Evolutionary conservation across 306 rosid genomes (phyloP).

Genomic region (Cicer chorassanicum): DNA sequence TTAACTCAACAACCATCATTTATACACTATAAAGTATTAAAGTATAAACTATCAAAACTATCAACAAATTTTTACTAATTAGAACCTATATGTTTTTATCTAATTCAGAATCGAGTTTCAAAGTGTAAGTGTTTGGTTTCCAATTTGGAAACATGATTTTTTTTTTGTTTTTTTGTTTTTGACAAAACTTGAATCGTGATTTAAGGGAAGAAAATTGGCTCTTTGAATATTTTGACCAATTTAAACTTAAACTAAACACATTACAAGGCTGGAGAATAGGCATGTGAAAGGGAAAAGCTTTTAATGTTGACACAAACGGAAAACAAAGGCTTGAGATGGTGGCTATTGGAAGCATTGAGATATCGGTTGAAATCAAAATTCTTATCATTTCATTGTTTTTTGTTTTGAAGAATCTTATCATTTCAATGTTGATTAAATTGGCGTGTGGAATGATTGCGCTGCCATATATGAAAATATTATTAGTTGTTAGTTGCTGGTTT

Average conservation of each 20-base stretch:
- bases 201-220: too few relatives aligned
- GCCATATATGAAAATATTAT: slow-evolving; percentile 39
- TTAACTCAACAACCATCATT: too few relatives aligned
- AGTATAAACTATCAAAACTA: too few relatives aligned
- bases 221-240: not conserved
- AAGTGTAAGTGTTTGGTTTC: too few relatives aligned
- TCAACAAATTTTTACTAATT: too few relatives aligned
- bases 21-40: too few relatives aligned
- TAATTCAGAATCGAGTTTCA: too few relatives aligned
- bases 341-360: slow-evolving; percentile 38
- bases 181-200: too few relatives aligned
- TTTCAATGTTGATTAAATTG: slow-evolving; percentile 22
- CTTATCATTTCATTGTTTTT: not conserved
- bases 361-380: slow-evolving; percentile 38
- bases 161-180: too few relatives aligned
- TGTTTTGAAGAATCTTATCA: not conserved
- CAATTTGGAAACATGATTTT: too few relatives aligned
- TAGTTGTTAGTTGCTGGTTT: slow-evolving; percentile 35
- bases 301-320: not conserved
- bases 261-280: not conserved
- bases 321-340: not conserved
- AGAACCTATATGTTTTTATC: too few relatives aligned
- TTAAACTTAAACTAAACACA: not conserved
- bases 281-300: slow-evolving; percentile 25
- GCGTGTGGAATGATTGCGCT: slow-evolving; percentile 46